Base-by-base conservation (phyloP, 192 early-diverging fungal species). In the Backusella parvicylindrica region DNA sequence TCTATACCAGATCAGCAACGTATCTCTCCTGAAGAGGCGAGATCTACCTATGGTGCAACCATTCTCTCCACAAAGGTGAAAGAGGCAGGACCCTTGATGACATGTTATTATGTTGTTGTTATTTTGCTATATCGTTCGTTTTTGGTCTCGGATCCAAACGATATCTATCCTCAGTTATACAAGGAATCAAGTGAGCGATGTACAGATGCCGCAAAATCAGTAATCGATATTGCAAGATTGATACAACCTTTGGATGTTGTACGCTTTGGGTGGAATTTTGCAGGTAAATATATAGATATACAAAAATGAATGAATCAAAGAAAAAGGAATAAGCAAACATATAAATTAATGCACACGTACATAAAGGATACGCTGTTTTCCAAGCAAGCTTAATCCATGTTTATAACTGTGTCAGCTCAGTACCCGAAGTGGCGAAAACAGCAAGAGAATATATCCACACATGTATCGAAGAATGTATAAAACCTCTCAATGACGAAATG, bases 61-160 rank as follows among this genome's bases (percentile, higher is more conserved):
- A 60, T 60, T 12, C 53, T 60, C 26, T 33, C 70, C 2, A 53
- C 41, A 18, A 36, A 71, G 23, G 3, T 64, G 12, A 30, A 70
- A 33, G 31, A 32, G 5, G 56, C 33, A 32, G 79, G 79, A 9
- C 74, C 75, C 26, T 60, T 80, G 43, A 72, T 64, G 1, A 30
- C 78, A 3, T 82, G 80, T 18, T 75, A 75, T 47, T 77, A 82
- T 33, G 72, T 72, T 1, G 68, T 82, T 7, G 28, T 78, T n/a
- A 68, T 82, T 6, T 64, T 82, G 3, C 36, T 82, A 0, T 66
- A 78, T 35, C 76, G 80, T 18, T 73, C 76, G 13, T 75, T 77
- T 47, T 71, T 82, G 30, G 49, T 69, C 18, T 37, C 50, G 2
- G 74, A 74, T 13, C 7, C 3, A n/a, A 33, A 64, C 2, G 36